These are phyloP conservation scores for Ophiostoma quercus DNA, from an alignment of 2,329 filamentous ascomycete genomes.

Conservation along the genomic window DNA sequence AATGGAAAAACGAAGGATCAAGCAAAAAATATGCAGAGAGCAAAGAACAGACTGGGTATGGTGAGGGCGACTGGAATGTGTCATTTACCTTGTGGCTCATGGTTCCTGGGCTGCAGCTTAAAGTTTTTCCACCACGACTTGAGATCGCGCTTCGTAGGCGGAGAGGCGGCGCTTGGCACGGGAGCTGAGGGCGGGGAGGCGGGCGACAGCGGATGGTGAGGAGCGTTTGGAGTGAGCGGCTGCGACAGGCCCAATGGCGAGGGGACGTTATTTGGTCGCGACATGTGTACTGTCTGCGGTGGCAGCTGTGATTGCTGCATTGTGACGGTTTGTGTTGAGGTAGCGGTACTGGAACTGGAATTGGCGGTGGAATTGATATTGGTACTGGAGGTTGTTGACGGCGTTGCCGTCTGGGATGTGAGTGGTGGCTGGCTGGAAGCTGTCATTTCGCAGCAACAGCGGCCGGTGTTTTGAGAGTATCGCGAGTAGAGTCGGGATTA, in stretches of 20 bases:
- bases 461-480: neutral
- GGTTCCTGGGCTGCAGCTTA: slow-evolving; percentile 60
- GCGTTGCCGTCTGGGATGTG: neutral
- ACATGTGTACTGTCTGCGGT: neutral
- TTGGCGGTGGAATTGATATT: slow-evolving; percentile 13
- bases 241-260: slow-evolving; percentile 16
- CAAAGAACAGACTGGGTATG: neutral
- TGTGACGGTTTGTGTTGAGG: slow-evolving; percentile 13
- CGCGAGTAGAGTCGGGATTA: neutral
- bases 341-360: slow-evolving; percentile 1
- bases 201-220: slow-evolving; percentile 14
- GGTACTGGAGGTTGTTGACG: neutral
- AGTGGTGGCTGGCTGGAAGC: slow-evolving; percentile 6
- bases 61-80: neutral
- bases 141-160: slow-evolving; percentile 79
- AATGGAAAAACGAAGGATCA: neutral
- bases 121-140: slow-evolving; percentile 98
- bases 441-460: slow-evolving; percentile 14
- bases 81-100: slow-evolving; percentile 38
- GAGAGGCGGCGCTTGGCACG: slow-evolving; percentile 52
- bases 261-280: slow-evolving; percentile 15
- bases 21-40: neutral
- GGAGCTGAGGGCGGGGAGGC: slow-evolving; percentile 32
- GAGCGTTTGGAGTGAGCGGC: slow-evolving; percentile 22
- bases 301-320: slow-evolving; percentile 23